Evolutionary conservation across 495 filamentous ascomycete genomes (phyloP), one percentile per base, ranked within the genome.

Genomic region (Penicillium daleae): DNA sequence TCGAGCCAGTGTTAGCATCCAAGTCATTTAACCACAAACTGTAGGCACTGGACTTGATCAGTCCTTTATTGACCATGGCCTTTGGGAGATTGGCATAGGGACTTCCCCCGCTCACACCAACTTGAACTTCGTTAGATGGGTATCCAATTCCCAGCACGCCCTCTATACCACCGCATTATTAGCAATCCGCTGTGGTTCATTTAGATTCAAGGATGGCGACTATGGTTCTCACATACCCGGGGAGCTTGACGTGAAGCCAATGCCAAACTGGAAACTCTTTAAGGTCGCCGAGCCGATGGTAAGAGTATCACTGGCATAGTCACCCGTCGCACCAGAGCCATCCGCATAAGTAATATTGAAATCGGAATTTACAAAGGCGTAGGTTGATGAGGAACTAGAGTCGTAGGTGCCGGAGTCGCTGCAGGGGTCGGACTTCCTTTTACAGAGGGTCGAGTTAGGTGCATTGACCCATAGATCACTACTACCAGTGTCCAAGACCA

Each of bases 131-230:
- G 69, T 97, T 93, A 50, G 85, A 68, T 2, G 83, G 63, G 67
- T 97, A 97, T n/a, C 94, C 93, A 63, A 99, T 91, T 33, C 95
- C 95, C 50, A 99, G 78, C 26, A 99, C 93, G 39, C 92, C 92
- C 75, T 93, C 87, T 59, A 17, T 6, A 49, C 15, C 10, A 50
- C 33, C 31, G 24, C 50, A 2, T n/a, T 42, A 33, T 61, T 29
- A 63, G 46, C 57, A 32, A 19, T 26, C 24, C 46, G 21, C 8
- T 33, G 26, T 42, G 54, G 37, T 56, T 17, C 9, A 33, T 31
- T 50, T 29, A n/a, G n/a, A n/a, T n/a, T n/a, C n/a, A n/a, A n/a
- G n/a, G n/a, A n/a, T n/a, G n/a, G n/a, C n/a, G n/a, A n/a, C n/a
- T n/a, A 4, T 2, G 44, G 35, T 35, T 13, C 33, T 32, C 29